Percentiles rank a stretch among this genome's conserved stretches.
These are phyloP conservation scores for Apodospora peruviana DNA, from an alignment of 495 filamentous ascomycete genomes.

Conservation along the genomic window DNA sequence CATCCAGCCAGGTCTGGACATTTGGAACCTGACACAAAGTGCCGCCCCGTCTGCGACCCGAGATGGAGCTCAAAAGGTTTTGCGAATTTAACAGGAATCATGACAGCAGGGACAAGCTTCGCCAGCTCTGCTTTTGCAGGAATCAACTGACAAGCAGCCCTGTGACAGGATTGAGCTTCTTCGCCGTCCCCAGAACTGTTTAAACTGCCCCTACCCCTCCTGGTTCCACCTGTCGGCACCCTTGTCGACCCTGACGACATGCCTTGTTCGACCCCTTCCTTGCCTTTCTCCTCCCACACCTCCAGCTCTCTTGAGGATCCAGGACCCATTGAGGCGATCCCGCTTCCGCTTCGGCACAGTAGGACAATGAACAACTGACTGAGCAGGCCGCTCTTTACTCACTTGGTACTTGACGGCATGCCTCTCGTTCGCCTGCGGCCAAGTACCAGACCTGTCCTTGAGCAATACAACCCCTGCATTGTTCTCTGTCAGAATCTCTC, in stretches of 20 bases:
- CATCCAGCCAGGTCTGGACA: slow-evolving; percentile 6
- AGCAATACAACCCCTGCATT: background rate
- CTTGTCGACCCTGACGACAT: slow-evolving; percentile 19
- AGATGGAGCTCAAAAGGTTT: background rate
- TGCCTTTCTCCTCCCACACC: slow-evolving; percentile 14
- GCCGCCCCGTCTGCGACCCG: background rate
- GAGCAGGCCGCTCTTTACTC: slow-evolving; percentile 1
- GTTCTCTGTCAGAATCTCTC: background rate
- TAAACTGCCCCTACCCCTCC: background rate
- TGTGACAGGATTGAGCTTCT: background rate
- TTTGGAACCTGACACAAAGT: no score
- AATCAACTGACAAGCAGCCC: background rate
- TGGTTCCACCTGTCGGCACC: background rate
- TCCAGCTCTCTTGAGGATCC: slow-evolving; percentile 9
- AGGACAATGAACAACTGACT: background rate
- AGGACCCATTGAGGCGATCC: slow-evolving; percentile 7
- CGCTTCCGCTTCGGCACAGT: slow-evolving; percentile 11
- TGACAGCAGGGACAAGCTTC: background rate
- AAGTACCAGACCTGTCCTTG: slow-evolving; percentile 6
- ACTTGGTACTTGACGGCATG: slow-evolving; percentile 1
- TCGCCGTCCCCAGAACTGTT: background rate
- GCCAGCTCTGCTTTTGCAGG: background rate
- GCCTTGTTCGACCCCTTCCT: slow-evolving; percentile 6
- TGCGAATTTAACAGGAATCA: background rate
- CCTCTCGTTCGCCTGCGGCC: background rate